Conservation (phyloP, 306 rosid species). For the Trifolium repens region DNA sequence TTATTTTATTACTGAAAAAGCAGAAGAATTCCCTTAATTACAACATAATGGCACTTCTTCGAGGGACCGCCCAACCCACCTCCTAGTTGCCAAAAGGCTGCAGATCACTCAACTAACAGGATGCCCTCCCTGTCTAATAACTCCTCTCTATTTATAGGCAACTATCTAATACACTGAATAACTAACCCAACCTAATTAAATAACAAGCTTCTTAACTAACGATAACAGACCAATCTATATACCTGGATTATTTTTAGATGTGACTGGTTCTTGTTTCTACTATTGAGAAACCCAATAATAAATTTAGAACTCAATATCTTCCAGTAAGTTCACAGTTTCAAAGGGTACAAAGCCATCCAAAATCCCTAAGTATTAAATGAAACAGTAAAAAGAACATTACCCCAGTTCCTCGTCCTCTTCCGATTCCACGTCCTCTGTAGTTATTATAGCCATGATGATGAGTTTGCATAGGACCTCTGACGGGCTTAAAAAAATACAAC, state of each 20-base stretch:
- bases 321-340: conserved; percentile 1
- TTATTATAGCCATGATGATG: conserved; percentile 47
- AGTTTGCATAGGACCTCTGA: conserved; percentile 59
- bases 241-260: too few species aligned
- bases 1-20: neutral
- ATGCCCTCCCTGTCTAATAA: too few species aligned
- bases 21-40: neutral
- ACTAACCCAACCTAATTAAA: too few species aligned
- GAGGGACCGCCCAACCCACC: too few species aligned
- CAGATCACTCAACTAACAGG: too few species aligned
- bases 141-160: too few species aligned
- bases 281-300: neutral
- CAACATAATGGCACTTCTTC: too few species aligned
- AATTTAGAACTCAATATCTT: conserved; percentile 1
- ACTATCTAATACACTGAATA: too few species aligned
- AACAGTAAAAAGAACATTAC: conserved; percentile 51
- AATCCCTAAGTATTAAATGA: conserved; percentile 7
- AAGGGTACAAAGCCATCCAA: neutral
- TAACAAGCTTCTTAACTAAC: too few species aligned
- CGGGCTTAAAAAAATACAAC: conserved; percentile 54
- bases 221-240: too few species aligned
- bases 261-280: too few species aligned
- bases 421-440: conserved; percentile 81
- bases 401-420: conserved; percentile 61
- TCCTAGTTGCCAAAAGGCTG: too few species aligned